Conservation (phyloP, 2,329 filamentous ascomycete species). For the Metarhizium humberi region DNA sequence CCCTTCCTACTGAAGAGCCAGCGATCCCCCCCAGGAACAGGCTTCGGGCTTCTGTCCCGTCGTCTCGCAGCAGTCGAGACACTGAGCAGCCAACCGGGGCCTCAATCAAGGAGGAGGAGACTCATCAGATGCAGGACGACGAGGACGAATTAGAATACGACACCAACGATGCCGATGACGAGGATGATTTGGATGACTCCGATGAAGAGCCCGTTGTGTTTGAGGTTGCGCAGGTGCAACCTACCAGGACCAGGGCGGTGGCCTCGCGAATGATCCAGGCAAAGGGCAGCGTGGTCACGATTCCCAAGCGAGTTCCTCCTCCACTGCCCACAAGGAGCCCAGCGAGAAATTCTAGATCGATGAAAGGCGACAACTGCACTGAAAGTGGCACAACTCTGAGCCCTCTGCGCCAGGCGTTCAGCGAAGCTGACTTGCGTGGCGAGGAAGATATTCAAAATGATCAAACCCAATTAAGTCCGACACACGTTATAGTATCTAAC, state of each 20-base stretch:
- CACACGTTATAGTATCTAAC: neutral
- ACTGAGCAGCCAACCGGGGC: conserved; percentile 16
- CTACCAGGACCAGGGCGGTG: conserved; percentile 44
- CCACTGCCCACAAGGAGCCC: conserved; percentile 71
- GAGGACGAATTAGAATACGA: conserved; percentile 15
- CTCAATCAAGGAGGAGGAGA: conserved; percentile 11
- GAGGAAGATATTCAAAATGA: conserved; percentile 10
- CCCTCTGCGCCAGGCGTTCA: conserved; percentile 41
- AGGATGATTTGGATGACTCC: conserved; percentile 38
- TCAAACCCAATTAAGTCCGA: neutral
- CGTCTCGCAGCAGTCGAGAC: conserved; percentile 11
- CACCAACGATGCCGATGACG: conserved; percentile 27
- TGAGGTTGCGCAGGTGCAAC: conserved; percentile 52
- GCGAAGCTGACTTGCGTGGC: conserved; percentile 18
- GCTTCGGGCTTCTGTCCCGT: neutral
- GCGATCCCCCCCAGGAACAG: conserved; percentile 8
- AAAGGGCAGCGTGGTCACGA: conserved; percentile 73
- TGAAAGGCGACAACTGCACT: conserved; percentile 47
- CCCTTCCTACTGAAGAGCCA: neutral
- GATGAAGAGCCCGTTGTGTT: conserved; percentile 57
- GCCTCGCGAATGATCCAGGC: conserved; percentile 59
- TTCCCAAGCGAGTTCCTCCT: conserved; percentile 70
- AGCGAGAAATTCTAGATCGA: conserved; percentile 45
- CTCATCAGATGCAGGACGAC: conserved; percentile 8
- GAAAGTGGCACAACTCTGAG: conserved; percentile 44